Base-by-base conservation (phyloP, 768 basidiomycete species). In the Hysterangium stoloniferum region DNA sequence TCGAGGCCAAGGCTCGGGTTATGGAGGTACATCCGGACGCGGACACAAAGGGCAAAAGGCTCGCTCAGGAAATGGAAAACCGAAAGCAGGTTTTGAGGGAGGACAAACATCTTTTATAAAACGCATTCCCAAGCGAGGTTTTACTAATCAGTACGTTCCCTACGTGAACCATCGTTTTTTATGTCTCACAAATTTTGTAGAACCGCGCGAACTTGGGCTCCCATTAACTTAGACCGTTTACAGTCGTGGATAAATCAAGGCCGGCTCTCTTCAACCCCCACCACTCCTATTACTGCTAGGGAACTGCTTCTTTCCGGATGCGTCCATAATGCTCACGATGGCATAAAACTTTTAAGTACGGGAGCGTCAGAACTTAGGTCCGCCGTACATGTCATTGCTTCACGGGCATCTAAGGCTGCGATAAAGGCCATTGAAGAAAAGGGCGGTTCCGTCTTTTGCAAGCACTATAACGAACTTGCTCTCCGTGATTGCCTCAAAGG, bases 11-110 rank as follows among this genome's bases (percentile, higher is more conserved):
- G 89, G 89, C 27, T 92, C 91, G 2, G 86, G 86, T 24, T 79
- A 86, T 52, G 96, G 96, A 56, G 84, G 91, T 54, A 97, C 95
- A 1, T 85, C 94, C 8, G 91, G 91, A 57, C 78, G 91, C 49
- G 96, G 96, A 68, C 78, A 88, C 66, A 99, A 99, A 59, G 96
- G 96, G 58, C 92, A 95, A 67, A 94, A 93, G 53, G 84, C 96
- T 32, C 81, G 95, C 55, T 80, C 90, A 4, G 94, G 94, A 1
- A 81, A 84, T 52, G 88, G 91, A 4, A 86, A 90, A 58, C 82
- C 79, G 27, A 78, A 76, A 58, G 74, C 79, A 24, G 84, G 89
- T 5, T 99, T 97, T 56, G 96, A 97, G 66, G 96, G 96, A 62
- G 96, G 96, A 55, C 95, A 97, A 65, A 97, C 95, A 4, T 89